Evolutionary conservation across 176 grass and related monocot species (phyloP), one percentile per base, ranked within the genome.

Genomic region (Bolboschoenus planiculmis): DNA sequence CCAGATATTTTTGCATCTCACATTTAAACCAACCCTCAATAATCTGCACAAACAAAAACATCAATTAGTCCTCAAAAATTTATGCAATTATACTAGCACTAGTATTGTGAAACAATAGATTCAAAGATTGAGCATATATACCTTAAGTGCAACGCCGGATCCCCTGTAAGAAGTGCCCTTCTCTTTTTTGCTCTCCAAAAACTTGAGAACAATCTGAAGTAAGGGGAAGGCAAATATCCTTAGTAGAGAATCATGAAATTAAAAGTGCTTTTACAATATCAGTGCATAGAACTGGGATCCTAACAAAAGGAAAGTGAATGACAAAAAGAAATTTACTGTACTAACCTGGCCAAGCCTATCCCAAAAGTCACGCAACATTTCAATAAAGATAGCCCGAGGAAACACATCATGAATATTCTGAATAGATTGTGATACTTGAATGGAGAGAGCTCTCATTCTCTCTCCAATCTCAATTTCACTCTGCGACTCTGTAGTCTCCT

Each of bases 141-240:
- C 95, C 92, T 91, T 74, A 68, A 97, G 72, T 74, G 95, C 88
- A 13, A 94, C 92, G 78, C 86, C 85, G 5, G 95, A 97, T 88
- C 92, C 95, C 48, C 87, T 68, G 40, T 94, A 97, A 85, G 90
- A 97, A 84, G 94, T 91, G 31, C 88, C 90, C 85, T 97, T 97
- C 89, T 94, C 95, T 85, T 94, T 97, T 86, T 86, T 90, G 85
- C 95, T 94, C 85, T 97, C 95, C 5, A 97, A 87, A 84, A 97
- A 97, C 34, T 84, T 91, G 83, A 94, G 66, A 39, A 94, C 88
- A 79, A 91, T 91, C 95, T 97, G 86, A 61, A n/a, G 13, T 1
- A 75, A 74, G 1, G 11, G 14, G 34, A 5, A 6, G n/a, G 36
- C 18, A 85, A 83, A 89, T 56, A 18, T 16, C 77, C 63, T 85